Evolutionary conservation across 495 filamentous ascomycete species (phyloP).

Genomic region (Aspergillus taichungensis): DNA sequence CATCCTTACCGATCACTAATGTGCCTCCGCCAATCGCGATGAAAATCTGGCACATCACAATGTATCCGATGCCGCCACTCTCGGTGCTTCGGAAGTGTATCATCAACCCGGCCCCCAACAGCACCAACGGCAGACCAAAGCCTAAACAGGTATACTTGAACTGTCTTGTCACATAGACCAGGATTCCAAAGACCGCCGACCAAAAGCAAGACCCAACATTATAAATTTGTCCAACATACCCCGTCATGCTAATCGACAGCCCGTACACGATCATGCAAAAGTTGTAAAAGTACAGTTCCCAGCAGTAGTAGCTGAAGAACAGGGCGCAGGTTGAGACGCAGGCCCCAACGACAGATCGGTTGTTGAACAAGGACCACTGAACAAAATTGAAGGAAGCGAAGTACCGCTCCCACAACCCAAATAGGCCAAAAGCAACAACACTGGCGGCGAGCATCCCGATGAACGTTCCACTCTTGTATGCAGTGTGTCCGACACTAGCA

Average conservation of each 20-base stretch:
- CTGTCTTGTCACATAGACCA: constrained; percentile 46
- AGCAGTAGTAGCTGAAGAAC: constrained; percentile 57
- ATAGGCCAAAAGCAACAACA: constrained; percentile 43
- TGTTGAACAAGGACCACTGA: constrained; percentile 47
- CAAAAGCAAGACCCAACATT: constrained; percentile 59
- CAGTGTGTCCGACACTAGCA: constrained; percentile 33
- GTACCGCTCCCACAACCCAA: constrained; percentile 51
- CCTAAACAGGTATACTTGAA: constrained; percentile 52
- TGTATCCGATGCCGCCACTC: constrained; percentile 50
- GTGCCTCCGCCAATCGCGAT: constrained; percentile 56
- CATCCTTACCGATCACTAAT: constrained; percentile 39
- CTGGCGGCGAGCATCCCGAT: constrained; percentile 52
- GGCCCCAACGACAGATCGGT: constrained; percentile 58
- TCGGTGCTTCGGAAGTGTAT: constrained; percentile 61
- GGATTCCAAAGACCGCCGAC: constrained; percentile 47
- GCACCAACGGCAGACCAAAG: constrained; percentile 55
- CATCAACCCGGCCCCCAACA: constrained; percentile 59
- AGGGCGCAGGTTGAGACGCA: constrained; percentile 44
- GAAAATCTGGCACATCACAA: constrained; percentile 73
- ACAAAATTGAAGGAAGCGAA: constrained; percentile 53
- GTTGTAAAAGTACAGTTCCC: constrained; percentile 60
- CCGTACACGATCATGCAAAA: constrained; percentile 64
- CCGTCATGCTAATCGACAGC: constrained; percentile 46
- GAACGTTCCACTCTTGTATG: constrained; percentile 43
- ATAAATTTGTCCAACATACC: constrained; percentile 63